phyloP scores from a whole-genome alignment of 2,329 filamentous ascomycete species.

The Fusarium pilosicola region DNA sequence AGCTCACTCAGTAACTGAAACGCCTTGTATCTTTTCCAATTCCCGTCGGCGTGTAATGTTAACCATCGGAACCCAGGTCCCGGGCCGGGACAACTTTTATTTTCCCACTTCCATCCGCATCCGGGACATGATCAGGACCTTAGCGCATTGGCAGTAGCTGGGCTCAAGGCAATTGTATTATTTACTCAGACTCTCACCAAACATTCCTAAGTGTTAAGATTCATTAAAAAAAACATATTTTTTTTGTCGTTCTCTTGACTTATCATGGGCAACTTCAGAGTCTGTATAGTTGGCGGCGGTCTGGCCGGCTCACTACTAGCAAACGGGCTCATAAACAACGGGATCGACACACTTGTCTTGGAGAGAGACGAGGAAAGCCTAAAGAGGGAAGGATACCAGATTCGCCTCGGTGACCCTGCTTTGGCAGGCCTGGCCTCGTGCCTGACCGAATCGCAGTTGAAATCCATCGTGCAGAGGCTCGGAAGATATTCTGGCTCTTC shows the following conservation, averaged over 20 bases:
- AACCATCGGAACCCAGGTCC: no score
- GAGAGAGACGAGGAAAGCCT: background rate
- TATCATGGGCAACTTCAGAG: background rate
- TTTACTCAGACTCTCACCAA: background rate
- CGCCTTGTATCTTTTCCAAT: no score
- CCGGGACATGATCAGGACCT: no score
- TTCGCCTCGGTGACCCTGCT: background rate
- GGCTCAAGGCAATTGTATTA: rapidly evolving
- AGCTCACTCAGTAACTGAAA: no score
- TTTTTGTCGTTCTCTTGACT: no score
- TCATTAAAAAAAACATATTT: no score
- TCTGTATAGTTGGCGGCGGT: background rate
- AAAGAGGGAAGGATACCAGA: background rate
- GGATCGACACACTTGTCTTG: background rate
- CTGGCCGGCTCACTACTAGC: background rate
- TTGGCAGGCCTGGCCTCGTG: background rate
- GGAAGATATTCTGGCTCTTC: background rate
- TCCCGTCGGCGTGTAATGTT: no score
- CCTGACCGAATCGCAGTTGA: background rate
- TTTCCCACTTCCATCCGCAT: no score
- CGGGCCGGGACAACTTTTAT: no score
- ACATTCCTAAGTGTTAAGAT: no score
- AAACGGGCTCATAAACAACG: background rate
- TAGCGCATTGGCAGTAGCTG: no score
- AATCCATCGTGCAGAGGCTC: background rate